Base-by-base conservation (phyloP, 106 monocot genomes). In the Apostasia shenzhenica region DNA sequence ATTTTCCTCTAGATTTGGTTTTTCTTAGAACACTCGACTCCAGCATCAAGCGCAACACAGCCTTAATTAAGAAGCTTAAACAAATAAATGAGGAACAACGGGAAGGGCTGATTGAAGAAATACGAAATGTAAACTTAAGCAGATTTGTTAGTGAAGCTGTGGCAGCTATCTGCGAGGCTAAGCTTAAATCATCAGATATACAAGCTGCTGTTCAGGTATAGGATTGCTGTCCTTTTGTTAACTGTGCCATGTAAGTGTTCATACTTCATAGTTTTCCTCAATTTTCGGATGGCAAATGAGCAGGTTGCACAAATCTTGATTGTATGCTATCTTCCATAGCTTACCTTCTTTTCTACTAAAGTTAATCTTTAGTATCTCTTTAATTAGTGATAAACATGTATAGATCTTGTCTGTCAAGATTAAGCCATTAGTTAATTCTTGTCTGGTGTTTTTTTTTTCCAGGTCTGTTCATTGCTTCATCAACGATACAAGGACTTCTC, bases 101-200 rank as follows among this genome's bases (percentile, higher is more conserved):
- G 70, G 97, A 97, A 54, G 81, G 92, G 1, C 72, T 97, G 57
- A 81, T 97, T 57, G 97, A 97, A 72, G 97, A 97, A 54, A 13
- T 97, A 50, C 92, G 76, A 81, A 87, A 78, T 79, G 89, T 97
- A 50, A 97, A 97, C 73, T 81, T 97, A 45, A 97, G 97, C 77
- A 97, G 90, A 76, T 97, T 97, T 80, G 97, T 97, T 75, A 97
- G 89, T 73, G 97, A 97, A 85, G 97, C 97, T 55, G 97, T 87
- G 13, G 82, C 86, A 77, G 86, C 88, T 68, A 97, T 97, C 14
- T 92, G 92, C 78, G 97, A 92, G 54, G 86, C 89, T 7, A 97
- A 92, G 73, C 89, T 97, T 62, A 86, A 74, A 66, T 73, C 89
- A 8, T 85, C 97, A 70, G 97, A 97, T 70, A 92, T 97, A 72